Evolutionary conservation across 2,329 filamentous ascomycete species (phyloP).

Genomic region (Colletotrichum magnum): DNA sequence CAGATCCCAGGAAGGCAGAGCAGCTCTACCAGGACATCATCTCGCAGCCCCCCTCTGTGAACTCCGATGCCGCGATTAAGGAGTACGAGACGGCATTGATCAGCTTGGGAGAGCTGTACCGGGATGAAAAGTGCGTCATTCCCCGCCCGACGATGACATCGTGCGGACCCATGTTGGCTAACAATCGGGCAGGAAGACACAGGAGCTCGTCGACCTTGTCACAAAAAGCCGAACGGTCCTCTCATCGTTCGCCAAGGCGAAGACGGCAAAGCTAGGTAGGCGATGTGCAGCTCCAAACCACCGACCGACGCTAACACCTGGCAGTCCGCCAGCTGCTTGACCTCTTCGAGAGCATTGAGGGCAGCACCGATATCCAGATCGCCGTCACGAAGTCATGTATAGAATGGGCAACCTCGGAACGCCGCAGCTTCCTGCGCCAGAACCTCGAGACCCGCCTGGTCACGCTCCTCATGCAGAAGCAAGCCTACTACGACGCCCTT

Average conservation of each 20-base stretch:
- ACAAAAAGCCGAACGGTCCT: constrained; percentile 91
- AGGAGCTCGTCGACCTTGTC: constrained; percentile 91
- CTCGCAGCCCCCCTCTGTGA: constrained; percentile 85
- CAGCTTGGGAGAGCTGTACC: constrained; percentile 91
- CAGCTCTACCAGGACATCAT: constrained; percentile 91
- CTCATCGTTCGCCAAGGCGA: constrained; percentile 97
- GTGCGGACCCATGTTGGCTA: constrained; percentile 27
- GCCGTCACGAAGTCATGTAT: constrained; percentile 98
- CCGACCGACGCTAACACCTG: neutral
- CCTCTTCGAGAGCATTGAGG: constrained; percentile 92
- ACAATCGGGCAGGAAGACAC: constrained; percentile 71
- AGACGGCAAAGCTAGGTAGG: constrained; percentile 97
- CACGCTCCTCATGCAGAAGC: constrained; percentile 94
- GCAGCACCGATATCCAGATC: constrained; percentile 95
- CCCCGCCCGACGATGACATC: constrained; percentile 46
- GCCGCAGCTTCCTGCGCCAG: constrained; percentile 95
- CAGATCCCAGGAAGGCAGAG: constrained; percentile 87
- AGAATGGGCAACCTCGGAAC: constrained; percentile 97
- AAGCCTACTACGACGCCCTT: constrained; percentile 96
- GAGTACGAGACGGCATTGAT: constrained; percentile 94
- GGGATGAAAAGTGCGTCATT: constrained; percentile 81
- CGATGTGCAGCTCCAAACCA: neutral
- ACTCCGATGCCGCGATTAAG: constrained; percentile 85
- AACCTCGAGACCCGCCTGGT: constrained; percentile 96
- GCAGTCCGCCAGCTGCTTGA: constrained; percentile 96